Percentiles rank a stretch among this genome's conserved stretches.
phyloP scores from a whole-genome alignment of 2,329 filamentous ascomycete species.

The Beauveria brongniartii region DNA sequence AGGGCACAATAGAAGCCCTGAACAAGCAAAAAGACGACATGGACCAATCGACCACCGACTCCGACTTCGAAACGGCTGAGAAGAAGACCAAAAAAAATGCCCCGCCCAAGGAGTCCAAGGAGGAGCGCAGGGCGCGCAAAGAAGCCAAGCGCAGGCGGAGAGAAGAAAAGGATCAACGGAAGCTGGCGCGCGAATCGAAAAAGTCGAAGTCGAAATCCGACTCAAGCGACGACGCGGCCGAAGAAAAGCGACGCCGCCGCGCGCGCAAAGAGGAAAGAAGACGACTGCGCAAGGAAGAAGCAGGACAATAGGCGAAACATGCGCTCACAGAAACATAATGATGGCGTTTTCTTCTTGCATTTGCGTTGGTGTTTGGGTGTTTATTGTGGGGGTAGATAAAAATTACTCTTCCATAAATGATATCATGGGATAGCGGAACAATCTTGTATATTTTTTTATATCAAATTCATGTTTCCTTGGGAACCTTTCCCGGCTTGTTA shows the following conservation, averaged over 20 bases:
- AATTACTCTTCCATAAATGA: neutral
- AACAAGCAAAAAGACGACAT: slow-evolving; percentile 14
- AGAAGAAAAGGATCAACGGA: neutral
- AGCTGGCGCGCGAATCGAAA: slow-evolving; percentile 18
- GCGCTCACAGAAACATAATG: neutral
- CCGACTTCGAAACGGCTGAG: slow-evolving; percentile 19
- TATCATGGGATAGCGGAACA: neutral
- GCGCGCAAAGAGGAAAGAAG: slow-evolving; percentile 37
- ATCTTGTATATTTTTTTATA: neutral
- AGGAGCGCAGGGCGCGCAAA: slow-evolving; percentile 30
- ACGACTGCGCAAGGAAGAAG: slow-evolving; percentile 26
- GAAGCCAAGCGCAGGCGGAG: slow-evolving; percentile 23
- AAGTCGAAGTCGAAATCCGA: slow-evolving; percentile 22
- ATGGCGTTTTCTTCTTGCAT: slow-evolving; percentile 6
- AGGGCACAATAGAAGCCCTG: slow-evolving; percentile 53
- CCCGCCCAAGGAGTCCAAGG: slow-evolving; percentile 31
- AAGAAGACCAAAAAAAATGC: slow-evolving; percentile 17
- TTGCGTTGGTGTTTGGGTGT: neutral
- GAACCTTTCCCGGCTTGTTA: slow-evolving; percentile 62
- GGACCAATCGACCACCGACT: slow-evolving; percentile 12
- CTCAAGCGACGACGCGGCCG: slow-evolving; percentile 22
- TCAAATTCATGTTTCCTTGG: slow-evolving; percentile 42
- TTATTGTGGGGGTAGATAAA: neutral
- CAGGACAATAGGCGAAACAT: slow-evolving; percentile 10
- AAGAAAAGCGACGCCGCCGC: slow-evolving; percentile 39